Evolutionary conservation across 139 green algal species (phyloP).

Genomic region (Chlamydomonas urium): DNA sequence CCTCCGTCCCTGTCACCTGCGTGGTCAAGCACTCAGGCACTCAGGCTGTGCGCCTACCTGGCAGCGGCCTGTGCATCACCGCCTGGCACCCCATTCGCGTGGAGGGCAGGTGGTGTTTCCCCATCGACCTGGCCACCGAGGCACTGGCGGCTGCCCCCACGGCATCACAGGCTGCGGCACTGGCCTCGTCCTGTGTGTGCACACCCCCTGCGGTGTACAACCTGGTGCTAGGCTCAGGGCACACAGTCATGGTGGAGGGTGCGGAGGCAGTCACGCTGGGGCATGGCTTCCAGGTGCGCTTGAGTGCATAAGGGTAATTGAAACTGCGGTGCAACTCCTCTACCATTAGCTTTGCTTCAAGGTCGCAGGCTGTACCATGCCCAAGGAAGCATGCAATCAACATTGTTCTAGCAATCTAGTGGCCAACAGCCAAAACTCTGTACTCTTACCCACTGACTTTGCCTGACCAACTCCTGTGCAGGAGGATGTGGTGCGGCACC

Average conservation of each 20-base stretch:
- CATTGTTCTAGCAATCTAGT: background rate
- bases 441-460: background rate
- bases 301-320: background rate
- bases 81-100: slow-evolving; percentile 8
- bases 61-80: slow-evolving; percentile 3
- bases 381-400: background rate
- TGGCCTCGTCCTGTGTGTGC: background rate
- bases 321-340: background rate
- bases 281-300: background rate
- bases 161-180: background rate
- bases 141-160: background rate
- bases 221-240: background rate
- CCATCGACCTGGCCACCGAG: background rate
- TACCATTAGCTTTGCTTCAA: no score
- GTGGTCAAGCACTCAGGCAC: background rate
- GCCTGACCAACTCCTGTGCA: background rate
- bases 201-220: slow-evolving; percentile 7
- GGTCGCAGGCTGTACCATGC: no score
- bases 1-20: background rate
- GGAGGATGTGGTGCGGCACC: slow-evolving; percentile 10
- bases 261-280: slow-evolving; percentile 7
- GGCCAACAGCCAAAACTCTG: background rate
- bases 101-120: background rate
- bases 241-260: slow-evolving; percentile 2
- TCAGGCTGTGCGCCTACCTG: background rate